Conservation (phyloP, 2,329 filamentous ascomycete species). For the Cercospora zeina region DNA sequence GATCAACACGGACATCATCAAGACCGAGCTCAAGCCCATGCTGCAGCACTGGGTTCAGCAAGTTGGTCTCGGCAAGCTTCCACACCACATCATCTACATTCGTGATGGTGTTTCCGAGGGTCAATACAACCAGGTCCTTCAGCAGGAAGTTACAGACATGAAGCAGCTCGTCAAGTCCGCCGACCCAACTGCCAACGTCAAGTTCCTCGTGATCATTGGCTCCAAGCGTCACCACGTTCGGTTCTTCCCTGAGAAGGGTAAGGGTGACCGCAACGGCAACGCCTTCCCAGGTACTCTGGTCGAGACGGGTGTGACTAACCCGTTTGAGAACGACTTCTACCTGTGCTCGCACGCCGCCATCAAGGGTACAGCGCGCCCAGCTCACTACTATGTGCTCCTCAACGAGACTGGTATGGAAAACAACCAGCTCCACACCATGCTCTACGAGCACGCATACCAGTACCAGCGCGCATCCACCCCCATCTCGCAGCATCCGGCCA, state of each 20-base stretch:
- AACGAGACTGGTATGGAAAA: conserved; percentile 72
- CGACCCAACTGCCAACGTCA: conserved; percentile 51
- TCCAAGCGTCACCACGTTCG: conserved; percentile 94
- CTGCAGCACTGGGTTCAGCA: conserved; percentile 61
- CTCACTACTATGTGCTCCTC: conserved; percentile 78
- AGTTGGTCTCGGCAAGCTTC: conserved; percentile 56
- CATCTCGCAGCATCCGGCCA: conserved; percentile 81
- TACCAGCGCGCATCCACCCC: conserved; percentile 90
- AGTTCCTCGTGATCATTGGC: conserved; percentile 82
- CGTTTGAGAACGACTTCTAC: conserved; percentile 87
- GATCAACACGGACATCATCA: conserved; percentile 64
- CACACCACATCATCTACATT: conserved; percentile 82
- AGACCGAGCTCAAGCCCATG: conserved; percentile 65
- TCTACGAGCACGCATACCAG: conserved; percentile 93
- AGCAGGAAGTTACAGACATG: conserved; percentile 74
- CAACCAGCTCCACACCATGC: conserved; percentile 76
- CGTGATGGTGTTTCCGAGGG: conserved; percentile 90
- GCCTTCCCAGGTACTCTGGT: conserved; percentile 83
- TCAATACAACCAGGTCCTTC: conserved; percentile 76
- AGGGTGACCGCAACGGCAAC: conserved; percentile 74
- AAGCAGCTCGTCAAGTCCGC: conserved; percentile 50
- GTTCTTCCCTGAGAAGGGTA: conserved; percentile 72
- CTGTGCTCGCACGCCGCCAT: conserved; percentile 73
- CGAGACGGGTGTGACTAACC: conserved; percentile 85
- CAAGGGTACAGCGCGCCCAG: conserved; percentile 88